Evolutionary conservation across 2,329 filamentous ascomycete genomes (phyloP), one percentile per base, ranked within the genome.

Genomic region (Huntiella decipiens): DNA sequence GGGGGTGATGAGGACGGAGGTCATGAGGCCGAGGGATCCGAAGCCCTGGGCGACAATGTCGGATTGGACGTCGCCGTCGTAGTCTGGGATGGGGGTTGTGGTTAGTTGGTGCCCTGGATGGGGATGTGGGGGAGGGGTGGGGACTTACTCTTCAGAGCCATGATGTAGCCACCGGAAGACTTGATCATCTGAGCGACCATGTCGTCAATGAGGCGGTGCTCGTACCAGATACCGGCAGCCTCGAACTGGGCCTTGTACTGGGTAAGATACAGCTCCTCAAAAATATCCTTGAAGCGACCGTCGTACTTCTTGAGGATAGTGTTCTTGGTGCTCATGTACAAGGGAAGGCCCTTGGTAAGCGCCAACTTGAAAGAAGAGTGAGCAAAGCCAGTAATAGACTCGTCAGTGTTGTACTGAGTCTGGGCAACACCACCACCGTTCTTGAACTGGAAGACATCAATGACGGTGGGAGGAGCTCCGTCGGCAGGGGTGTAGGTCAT

Each of bases 141-240:
- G 7, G 34, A 70, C 78, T 64, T 61, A 93, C 85, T 96, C 80
- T 98, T 98, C 63, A 96, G 76, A 52, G 91, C 91, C 73, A 96
- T 95, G 61, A 96, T 77, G 66, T 91, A 95, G 52, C 91, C 91
- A 56, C 91, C 91, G 57, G 80, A 77, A 66, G 82, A 91, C 82
- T 98, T 98, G 73, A 98, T 82, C 91, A 98, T 98, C 74, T 98
- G 91, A 43, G 91, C 91, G 53, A 98, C 91, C 91, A 98, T 96
- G 67, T 98, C 91, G 66, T 98, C 91, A 60, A 98, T 96, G 55
- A 98, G 73, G 58, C 91, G 82, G 70, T 98, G 91, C 78, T 98
- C 91, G 62, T 98, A 96, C 91, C 91, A 96, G 67, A 96, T 93
- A 52, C 75, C 75, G 71, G 86, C 84, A 58, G 79, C 79, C 61